Base-by-base conservation (phyloP, 169 alveolate genomes). In the Plasmodium knowlesi region DNA sequence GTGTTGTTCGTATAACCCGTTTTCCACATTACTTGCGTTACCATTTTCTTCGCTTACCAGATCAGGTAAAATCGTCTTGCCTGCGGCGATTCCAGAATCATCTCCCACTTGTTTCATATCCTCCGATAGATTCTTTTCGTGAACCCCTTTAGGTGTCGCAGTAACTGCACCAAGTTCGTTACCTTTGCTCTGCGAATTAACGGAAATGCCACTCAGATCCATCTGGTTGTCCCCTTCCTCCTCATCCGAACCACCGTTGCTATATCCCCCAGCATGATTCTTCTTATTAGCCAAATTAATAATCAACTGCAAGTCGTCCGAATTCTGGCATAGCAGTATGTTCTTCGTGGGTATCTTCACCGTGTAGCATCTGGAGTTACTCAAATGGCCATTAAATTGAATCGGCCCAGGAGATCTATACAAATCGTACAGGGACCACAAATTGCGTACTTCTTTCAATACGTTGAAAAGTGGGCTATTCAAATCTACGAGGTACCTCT, bases 351-450 rank as follows among this genome's bases (percentile, higher is more conserved):
- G 95, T n/a, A 81, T 67, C 28, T 89, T 89, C n/a, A 72, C 95
- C 16, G 94, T 94, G 80, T 85, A 96, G 67, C 96, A 95, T 61
- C 94, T 84, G 4, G 96, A 37, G 72, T 94, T 93, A 41, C 97
- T 93, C n/a, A 95, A 83, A 12, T 95, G 96, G 19, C 98, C 98
- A 82, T 97, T 97, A 83, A 98, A 98, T 95, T 99, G 99, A 79
- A 99, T 98, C 3, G 99, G 99, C 3, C 99, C 99, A 43, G 99
- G 99, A 30, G 98, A 97, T 14, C 98, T 93, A 95, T 98, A 98
- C 89, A 97, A 95, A 92, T 98, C 99, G 46, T 97, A 97, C 46
- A 92, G 95, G 50, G 98, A 98, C 99, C 99, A 99, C 71, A 95
- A 92, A 0, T 97, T 98, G 76, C 99, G 98, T 19, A 97, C 98